Percentiles rank a stretch among this genome's conserved stretches.
phyloP scores from a whole-genome alignment of 768 basidiomycete species.

The Pleurotus tuoliensis region DNA sequence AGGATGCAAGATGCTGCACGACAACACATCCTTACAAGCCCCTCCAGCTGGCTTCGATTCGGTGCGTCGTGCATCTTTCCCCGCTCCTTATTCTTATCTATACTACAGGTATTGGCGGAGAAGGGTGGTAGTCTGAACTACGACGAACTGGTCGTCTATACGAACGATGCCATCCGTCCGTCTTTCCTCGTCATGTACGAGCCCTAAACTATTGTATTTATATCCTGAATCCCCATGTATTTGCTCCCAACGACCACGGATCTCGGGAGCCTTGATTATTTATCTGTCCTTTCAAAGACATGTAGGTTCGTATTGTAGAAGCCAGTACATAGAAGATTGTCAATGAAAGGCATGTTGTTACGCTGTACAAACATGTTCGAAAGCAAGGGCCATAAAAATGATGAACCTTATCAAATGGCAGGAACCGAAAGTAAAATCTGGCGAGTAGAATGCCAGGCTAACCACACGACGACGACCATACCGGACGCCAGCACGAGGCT shows the following conservation, averaged over 20 bases:
- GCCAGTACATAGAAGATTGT: too few species aligned
- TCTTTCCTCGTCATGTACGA: constrained; percentile 72
- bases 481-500: constrained; percentile 46
- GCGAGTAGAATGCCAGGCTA: constrained; percentile 49
- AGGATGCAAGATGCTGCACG: constrained; percentile 61
- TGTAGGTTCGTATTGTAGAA: too few species aligned
- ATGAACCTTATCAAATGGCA: not conserved
- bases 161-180: constrained; percentile 67
- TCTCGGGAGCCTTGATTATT: not conserved
- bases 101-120: constrained; percentile 58
- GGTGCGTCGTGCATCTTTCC: constrained; percentile 32
- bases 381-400: not conserved
- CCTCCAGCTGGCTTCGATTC: constrained; percentile 67
- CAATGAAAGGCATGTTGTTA: not conserved
- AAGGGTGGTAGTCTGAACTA: constrained; percentile 65
- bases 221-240: not conserved
- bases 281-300: not conserved
- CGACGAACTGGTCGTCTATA: constrained; percentile 68
- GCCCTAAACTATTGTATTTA: constrained; percentile 22
- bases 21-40: constrained; percentile 49
- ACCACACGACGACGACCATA: constrained; percentile 44
- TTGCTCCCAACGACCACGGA: not conserved
- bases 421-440: constrained; percentile 17
- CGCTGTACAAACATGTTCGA: not conserved
- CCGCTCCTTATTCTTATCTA: not conserved